Evolutionary conservation across 768 basidiomycete species (phyloP), one percentile per base, ranked within the genome.

Genomic region (Tulasnella sp.): DNA sequence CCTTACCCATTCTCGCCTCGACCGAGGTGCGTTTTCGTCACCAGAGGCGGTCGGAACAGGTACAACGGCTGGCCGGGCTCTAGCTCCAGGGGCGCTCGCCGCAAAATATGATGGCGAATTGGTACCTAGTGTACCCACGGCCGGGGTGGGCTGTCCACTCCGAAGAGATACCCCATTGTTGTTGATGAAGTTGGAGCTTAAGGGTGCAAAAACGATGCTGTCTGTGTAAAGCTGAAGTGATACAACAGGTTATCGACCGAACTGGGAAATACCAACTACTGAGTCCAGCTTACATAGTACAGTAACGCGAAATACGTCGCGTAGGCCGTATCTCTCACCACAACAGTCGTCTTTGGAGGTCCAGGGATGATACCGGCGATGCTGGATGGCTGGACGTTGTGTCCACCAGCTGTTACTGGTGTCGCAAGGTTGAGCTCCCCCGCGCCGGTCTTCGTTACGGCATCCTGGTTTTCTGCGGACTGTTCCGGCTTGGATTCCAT

Each of bases 171-270:
- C 65, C 70, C 34, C 53, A 59, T 46, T 17, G 64, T 36, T 49
- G 50, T 46, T 40, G 14, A 68, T 63, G 61, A 85, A 84, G 31
- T 79, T 77, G 5, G 90, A 92, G 0, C 86, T 80, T 15, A 92
- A 71, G 0, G 89, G 89, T 0, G 90, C 86, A 62, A 92, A 92
- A 27, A 82, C 75, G 61, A 92, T 84, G 25, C 75, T 76, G 63
- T 90, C 86, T 14, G 89, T 92, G 66, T 92, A 93, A 23, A 92
- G 71, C 88, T 89, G 62, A 3, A 39, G 43, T 7, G 43, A 39
- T 17, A 31, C 43, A 25, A 41, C 52, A 21, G 31, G 56, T 35
- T 57, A 39, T 19, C 8, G n/a, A 21, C 8, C 23, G 6, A 9
- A 57, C 25, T 31, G 25, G 21, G 9, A 37, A 42, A 19, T 36